Percentiles rank a stretch among this genome's conserved stretches.
Conservation (phyloP, 345 rosid species). For the Lepidium sativum region DNA sequence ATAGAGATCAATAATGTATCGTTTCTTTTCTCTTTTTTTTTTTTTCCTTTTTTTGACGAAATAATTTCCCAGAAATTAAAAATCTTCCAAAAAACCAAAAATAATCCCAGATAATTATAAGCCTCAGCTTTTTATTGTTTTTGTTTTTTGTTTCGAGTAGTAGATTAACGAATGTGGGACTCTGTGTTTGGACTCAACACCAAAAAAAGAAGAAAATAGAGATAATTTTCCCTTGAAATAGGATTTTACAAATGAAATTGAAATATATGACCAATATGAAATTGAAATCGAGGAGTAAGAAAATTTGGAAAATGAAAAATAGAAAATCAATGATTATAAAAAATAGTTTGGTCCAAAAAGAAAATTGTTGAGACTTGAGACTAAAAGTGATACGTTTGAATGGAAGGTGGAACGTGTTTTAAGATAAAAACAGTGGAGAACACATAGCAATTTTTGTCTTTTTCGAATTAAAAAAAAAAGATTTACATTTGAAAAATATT, state of each 20-base stretch:
- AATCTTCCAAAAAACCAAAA: background rate
- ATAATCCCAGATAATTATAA: background rate
- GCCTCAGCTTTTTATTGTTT: background rate
- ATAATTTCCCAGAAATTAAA: background rate
- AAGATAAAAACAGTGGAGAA: background rate
- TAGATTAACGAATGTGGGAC: background rate
- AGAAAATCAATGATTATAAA: background rate
- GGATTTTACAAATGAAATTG: background rate
- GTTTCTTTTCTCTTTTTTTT: background rate
- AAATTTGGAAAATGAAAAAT: background rate
- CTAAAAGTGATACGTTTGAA: too few species aligned
- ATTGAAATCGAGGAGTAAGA: background rate
- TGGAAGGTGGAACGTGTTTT: slow-evolving; percentile 12
- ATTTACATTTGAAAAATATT: background rate
- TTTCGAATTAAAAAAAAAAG: background rate
- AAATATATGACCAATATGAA: slow-evolving; percentile 1
- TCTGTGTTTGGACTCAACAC: background rate
- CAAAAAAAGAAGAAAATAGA: background rate
- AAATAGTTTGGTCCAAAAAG: background rate
- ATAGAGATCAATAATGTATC: slow-evolving; percentile 6
- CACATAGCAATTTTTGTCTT: background rate
- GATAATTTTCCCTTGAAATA: background rate
- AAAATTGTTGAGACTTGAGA: background rate
- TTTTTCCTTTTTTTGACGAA: background rate
- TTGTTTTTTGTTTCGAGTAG: background rate